Base-by-base conservation (phyloP, 2,329 filamentous ascomycete species). In the Aspergillus sp. region DNA sequence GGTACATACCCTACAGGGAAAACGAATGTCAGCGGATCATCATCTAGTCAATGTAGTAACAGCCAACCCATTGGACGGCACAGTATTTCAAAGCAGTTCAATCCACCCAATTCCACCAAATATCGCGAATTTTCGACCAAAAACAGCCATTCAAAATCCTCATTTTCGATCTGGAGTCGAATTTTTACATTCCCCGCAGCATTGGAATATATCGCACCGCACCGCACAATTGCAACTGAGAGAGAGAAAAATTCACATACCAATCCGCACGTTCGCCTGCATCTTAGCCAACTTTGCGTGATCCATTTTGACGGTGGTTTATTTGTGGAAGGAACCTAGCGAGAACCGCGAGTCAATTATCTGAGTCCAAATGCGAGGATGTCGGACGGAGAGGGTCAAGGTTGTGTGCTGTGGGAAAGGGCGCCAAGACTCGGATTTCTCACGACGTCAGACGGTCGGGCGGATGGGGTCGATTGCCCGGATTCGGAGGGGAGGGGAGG, bases 211-310 rank as follows among this genome's bases (percentile, higher is more conserved):
- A 48, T 31, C 39, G 14, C 35, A 43, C 33, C 21, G 27, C 48
- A 50, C 59, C 49, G 41, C 51, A 45, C 19, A 50, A 56, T 40
- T 21, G 55, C 53, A 60, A 57, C 19, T 58, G 19, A 58, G 56
- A 56, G 52, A 57, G 56, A 57, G 52, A 57, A 57, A 57, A 57
- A 19, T 17, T 43, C 41, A 86, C 88, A 71, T 86, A 90, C 89
- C 89, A 80, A 88, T 90, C 76, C 85, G 83, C 74, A 84, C 84
- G 70, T 82, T 84, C 78, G 82, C 80, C 78, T 87, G 84, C 82
- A 87, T 84, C 76, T 78, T 84, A 75, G 83, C 84, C 73, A 87
- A 77, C 82, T 87, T 87, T 76, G 84, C 84, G 72, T 82, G 79
- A 83, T 87, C 84, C 85, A 87, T 87, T 69, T 70, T 82, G 75